Evolutionary conservation across 2,329 filamentous ascomycete genomes (phyloP), one percentile per base, ranked within the genome.

Genomic region (Diaporthe aspalathi): DNA sequence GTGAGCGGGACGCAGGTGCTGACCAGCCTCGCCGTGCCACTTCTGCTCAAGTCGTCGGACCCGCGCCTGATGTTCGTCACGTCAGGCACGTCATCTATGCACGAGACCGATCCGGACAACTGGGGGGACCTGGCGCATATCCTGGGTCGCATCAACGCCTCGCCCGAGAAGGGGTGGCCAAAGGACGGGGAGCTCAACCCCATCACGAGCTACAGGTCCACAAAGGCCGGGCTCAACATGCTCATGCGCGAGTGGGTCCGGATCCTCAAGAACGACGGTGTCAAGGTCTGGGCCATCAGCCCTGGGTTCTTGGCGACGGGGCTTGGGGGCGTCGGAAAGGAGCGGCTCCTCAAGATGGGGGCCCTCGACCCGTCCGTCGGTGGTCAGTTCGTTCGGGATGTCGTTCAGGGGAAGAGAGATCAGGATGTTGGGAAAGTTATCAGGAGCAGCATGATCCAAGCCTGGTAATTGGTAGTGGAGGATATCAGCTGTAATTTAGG

Each of bases 11-110:
- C 84, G 0, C 80, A 84, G n/a, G 79, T 83, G 43, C 74, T 84
- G 14, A 85, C 84, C 0, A 75, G 77, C 4, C 76, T 77, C 0
- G 82, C 84, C 67, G 71, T 78, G 16, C 85, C 86, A 0, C 77
- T 89, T 0, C 80, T 89, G 0, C 77, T 88, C 17, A 79, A 82
- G 53, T 82, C 83, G 0, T 65, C 78, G 0, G 81, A 84, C 16
- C 84, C 86, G 0, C 80, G 86, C 7, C 74, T 89, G 66, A 70
- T 87, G 53, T 88, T 89, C 77, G 75, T 88, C 56, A 84, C 85
- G 0, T 85, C 84, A 4, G 80, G 84, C 0, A 82, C 84, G 7
- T 79, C 81, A 1, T 78, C 87, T 5, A 72, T 77, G 1, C 79
- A 80, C 63, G 80, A 78, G n/a, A 76, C 77, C 67, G 75, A 77